phyloP scores from a whole-genome alignment of 805 yeast genomes.

The Blastobotrys mokoenaii region DNA sequence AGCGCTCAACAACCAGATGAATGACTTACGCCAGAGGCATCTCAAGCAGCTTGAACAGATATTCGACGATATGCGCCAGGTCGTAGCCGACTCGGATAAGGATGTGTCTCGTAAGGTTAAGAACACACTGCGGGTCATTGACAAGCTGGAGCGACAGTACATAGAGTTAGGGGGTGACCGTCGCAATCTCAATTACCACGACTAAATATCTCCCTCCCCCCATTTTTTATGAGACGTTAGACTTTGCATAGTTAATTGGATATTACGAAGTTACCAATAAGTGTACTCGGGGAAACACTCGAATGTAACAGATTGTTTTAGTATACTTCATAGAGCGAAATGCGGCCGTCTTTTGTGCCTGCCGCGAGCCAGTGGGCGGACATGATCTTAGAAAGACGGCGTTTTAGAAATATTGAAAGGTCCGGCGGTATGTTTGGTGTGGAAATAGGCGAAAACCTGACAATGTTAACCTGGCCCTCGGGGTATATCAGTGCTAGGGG shows the following conservation, averaged over 20 bases:
- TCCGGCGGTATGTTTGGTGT: neutral
- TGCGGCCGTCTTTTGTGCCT: slow-evolving; percentile 50
- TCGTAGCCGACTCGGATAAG: slow-evolving; percentile 12
- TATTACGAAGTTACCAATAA: too few relatives aligned
- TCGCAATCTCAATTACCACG: too few relatives aligned
- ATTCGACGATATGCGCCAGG: slow-evolving; percentile 12
- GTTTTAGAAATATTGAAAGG: neutral
- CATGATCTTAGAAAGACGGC: neutral
- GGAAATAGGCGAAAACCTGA: slow-evolving; percentile 12
- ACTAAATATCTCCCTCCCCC: too few relatives aligned
- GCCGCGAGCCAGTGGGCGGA: slow-evolving; percentile 33
- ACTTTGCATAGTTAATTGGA: too few relatives aligned
- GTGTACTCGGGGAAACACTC: too few relatives aligned
- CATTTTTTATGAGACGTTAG: too few relatives aligned
- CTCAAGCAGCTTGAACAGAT: slow-evolving; percentile 12
- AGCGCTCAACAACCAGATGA: slow-evolving; percentile 7
- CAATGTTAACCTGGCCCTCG: slow-evolving; percentile 22
- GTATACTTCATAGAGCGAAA: slow-evolving; percentile 32
- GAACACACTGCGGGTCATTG: slow-evolving; percentile 9
- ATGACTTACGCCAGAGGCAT: slow-evolving; percentile 11
- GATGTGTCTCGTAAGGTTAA: slow-evolving; percentile 10
- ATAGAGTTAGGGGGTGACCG: slow-evolving; percentile 3
- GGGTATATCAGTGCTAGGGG: slow-evolving; percentile 27
- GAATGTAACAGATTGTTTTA: neutral
- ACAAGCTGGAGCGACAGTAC: slow-evolving; percentile 9